Evolutionary conservation across 345 rosid genomes (phyloP).

Genomic region (Turnera subulata): DNA sequence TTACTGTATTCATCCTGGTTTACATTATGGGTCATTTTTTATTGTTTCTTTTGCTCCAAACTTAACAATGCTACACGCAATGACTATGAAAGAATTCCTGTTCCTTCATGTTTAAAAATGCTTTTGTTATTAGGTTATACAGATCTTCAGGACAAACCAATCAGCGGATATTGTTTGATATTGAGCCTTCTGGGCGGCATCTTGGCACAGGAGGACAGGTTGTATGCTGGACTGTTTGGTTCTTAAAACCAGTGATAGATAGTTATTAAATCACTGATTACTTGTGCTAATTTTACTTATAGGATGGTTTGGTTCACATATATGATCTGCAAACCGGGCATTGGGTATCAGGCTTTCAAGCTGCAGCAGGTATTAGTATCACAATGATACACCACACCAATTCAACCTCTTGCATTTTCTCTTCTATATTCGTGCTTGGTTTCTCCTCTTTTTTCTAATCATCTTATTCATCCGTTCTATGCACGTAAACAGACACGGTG

Average conservation of each 20-base stretch:
- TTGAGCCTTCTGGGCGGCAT: conserved; percentile 71
- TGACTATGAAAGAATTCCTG: background rate
- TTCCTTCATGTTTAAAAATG: background rate
- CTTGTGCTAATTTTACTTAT: conserved; percentile 6
- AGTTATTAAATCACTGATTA: background rate
- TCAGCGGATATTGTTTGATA: conserved; percentile 86
- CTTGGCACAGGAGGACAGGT: conserved; percentile 98
- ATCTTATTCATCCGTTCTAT: conserved; percentile 3
- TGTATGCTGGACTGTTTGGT: background rate
- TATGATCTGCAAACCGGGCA: conserved; percentile 88
- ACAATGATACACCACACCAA: background rate
- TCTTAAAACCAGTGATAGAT: background rate
- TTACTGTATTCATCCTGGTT: background rate
- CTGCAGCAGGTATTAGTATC: conserved; percentile 61
- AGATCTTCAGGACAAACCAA: conserved; percentile 80
- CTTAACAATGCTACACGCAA: background rate
- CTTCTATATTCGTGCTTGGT: background rate
- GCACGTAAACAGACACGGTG: conserved; percentile 58
- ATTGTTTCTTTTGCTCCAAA: background rate
- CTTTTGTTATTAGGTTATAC: conserved; percentile 50
- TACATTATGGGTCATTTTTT: background rate
- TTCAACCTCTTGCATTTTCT: background rate
- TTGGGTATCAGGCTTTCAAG: conserved; percentile 86
- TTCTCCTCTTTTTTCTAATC: conserved; percentile 14
- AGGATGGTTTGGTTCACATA: conserved; percentile 95